Evolutionary conservation across 129 eudicot species (phyloP), one percentile per base, ranked within the genome.

Genomic region (Gnaphalium uliginosum): DNA sequence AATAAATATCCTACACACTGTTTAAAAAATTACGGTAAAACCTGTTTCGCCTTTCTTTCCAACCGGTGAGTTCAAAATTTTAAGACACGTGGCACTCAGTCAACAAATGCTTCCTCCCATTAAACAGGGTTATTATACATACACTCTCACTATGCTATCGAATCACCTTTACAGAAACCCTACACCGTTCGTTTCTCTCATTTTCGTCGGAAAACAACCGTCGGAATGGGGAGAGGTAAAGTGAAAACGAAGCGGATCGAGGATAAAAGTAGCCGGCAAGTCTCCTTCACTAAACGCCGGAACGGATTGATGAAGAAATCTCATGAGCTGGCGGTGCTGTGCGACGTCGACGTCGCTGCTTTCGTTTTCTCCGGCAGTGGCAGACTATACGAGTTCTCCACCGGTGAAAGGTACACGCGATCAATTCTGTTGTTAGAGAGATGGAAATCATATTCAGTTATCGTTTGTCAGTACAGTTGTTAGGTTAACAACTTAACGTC

Each of bases 241-340:
- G 76, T 81, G 0, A 68, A 33, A 41, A 43, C 68, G 76, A 75
- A 81, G 56, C 79, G 84, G 66, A 81, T 81, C 84, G 76, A 81
- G 69, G 79, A 75, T 19, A 81, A 74, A 26, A 60, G 22, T 74
- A 59, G 69, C 57, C 76, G 84, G 33, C 84, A 81, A 22, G 84
- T 81, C 1, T 57, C 80, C 29, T 81, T 81, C 48, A 74, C 84
- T 8, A 81, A 81, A 22, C 79, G 84, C n/a, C 79, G 84, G 76
- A 74, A 68, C 15, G 84, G 84, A 56, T 68, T 81, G 76, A 68
- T 81, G 80, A 81, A 81, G 66, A 81, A 81, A 41, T 70, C 84
- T 54, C 35, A 50, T 25, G 80, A 81, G 46, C 43, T 81, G 21
- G 72, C 67, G 8, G 80, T 74, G 19, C 66, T 81, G 33, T 81